Evolutionary conservation across 805 yeast genomes (phyloP).

Genomic region (Ogataea henricii): DNA sequence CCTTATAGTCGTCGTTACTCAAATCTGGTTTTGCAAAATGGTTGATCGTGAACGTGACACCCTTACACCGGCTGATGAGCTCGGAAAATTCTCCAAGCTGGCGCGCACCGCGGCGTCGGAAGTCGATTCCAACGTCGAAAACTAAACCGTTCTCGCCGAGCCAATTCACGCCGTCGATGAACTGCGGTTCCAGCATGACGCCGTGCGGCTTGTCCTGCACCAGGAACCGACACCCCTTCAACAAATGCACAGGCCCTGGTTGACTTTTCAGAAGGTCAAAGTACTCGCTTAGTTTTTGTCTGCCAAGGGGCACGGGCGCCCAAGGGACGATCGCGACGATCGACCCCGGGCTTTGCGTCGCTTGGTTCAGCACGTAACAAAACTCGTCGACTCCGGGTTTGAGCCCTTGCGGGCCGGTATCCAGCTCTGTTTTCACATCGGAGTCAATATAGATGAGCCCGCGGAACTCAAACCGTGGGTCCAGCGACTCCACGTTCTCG

Average conservation of each 20-base stretch:
- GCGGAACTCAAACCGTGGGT: slow-evolving; percentile 25
- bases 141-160: slow-evolving; percentile 31
- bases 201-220: slow-evolving; percentile 45
- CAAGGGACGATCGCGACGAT: slow-evolving; percentile 40
- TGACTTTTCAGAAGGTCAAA: slow-evolving; percentile 17
- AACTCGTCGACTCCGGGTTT: slow-evolving; percentile 33
- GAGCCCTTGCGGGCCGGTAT: slow-evolving; percentile 24
- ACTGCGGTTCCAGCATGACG: slow-evolving; percentile 32
- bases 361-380: slow-evolving; percentile 26
- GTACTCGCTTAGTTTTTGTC: slow-evolving; percentile 20
- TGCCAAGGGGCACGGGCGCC: slow-evolving; percentile 45
- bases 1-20: slow-evolving; percentile 2
- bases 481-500: slow-evolving; percentile 5
- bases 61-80: slow-evolving; percentile 31
- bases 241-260: slow-evolving; percentile 12
- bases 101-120: slow-evolving; percentile 39
- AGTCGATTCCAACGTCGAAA: slow-evolving; percentile 48
- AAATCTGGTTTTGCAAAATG: slow-evolving; percentile 47
- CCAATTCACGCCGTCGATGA: slow-evolving; percentile 39
- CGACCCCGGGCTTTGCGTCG: slow-evolving; percentile 8
- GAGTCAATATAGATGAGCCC: slow-evolving; percentile 40
- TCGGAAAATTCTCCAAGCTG: slow-evolving; percentile 41
- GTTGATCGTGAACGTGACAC: slow-evolving; percentile 39
- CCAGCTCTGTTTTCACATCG: slow-evolving; percentile 29
- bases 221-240: slow-evolving; percentile 45